These are phyloP conservation scores for Pleurotus sapidus DNA, from an alignment of 768 basidiomycete species.

Conservation along the genomic window DNA sequence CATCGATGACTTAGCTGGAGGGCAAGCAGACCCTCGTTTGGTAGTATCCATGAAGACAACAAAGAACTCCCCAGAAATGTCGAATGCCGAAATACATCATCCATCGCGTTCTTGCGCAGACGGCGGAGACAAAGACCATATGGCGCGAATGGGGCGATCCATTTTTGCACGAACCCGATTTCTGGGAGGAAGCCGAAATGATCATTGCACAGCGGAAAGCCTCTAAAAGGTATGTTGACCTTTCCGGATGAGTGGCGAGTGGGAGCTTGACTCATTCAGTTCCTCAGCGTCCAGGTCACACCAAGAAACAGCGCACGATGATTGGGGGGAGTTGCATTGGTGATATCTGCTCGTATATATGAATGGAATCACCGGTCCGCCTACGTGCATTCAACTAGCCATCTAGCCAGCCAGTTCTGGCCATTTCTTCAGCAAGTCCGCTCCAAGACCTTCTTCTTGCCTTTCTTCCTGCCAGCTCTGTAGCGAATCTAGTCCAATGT, in stretches of 20 bases:
- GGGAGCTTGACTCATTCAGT: background rate
- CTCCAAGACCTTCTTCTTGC: slow-evolving; percentile 61
- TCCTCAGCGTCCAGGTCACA: background rate
- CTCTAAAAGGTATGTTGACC: background rate
- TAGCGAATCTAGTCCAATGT: slow-evolving; percentile 67
- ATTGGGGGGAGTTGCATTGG: background rate
- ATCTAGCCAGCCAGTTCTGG: slow-evolving; percentile 74
- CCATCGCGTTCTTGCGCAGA: background rate
- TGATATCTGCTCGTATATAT: background rate
- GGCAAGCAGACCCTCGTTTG: background rate
- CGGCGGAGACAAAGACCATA: background rate
- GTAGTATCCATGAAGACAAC: slow-evolving; percentile 1
- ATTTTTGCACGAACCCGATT: background rate
- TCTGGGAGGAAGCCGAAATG: slow-evolving; percentile 4
- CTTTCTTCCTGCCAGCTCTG: slow-evolving; percentile 77
- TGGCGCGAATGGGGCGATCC: slow-evolving; percentile 1
- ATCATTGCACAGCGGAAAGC: background rate
- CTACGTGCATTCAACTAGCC: background rate
- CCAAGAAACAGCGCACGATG: background rate
- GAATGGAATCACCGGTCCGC: too few species aligned
- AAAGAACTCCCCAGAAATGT: background rate
- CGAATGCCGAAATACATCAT: background rate
- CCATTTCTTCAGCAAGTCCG: slow-evolving; percentile 74
- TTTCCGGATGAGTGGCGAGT: background rate
- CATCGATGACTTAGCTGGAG: background rate